phyloP scores from a whole-genome alignment of 345 rosid species.

The Citrus unshiu region DNA sequence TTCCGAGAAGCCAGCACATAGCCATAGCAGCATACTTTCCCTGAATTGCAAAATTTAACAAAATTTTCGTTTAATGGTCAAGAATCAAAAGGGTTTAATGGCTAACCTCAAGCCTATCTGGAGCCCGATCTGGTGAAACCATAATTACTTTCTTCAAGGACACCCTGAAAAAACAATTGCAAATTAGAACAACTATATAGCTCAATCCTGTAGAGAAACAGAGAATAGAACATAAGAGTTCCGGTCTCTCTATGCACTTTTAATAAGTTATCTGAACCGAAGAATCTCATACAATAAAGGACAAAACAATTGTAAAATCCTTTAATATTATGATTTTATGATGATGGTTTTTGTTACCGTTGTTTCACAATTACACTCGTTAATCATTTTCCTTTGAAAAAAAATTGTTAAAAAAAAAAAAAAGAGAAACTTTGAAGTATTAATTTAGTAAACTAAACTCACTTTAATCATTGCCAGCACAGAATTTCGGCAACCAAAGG shows the following conservation, averaged over 20 bases:
- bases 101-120: constrained; percentile 34
- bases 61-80: neutral
- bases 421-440: neutral
- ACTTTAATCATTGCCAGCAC: neutral
- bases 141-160: constrained; percentile 13
- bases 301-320: too few species aligned
- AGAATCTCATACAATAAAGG: too few species aligned
- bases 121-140: constrained; percentile 19
- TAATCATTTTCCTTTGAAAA: too few species aligned
- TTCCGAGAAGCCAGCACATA: constrained; percentile 78
- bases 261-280: too few species aligned
- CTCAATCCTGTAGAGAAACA: neutral
- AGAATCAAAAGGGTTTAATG: constrained; percentile 3
- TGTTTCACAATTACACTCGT: too few species aligned
- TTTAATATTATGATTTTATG: too few species aligned
- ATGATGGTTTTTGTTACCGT: too few species aligned
- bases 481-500: neutral
- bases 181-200: neutral
- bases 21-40: constrained; percentile 61
- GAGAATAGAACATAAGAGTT: neutral
- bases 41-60: constrained; percentile 27
- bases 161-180: constrained; percentile 12
- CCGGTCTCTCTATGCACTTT: neutral
- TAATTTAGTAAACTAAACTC: neutral
- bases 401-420: too few species aligned